These are phyloP conservation scores for Globisporangium perplexum DNA, from an alignment of 352 stramenopile species.

Conservation along the genomic window DNA sequence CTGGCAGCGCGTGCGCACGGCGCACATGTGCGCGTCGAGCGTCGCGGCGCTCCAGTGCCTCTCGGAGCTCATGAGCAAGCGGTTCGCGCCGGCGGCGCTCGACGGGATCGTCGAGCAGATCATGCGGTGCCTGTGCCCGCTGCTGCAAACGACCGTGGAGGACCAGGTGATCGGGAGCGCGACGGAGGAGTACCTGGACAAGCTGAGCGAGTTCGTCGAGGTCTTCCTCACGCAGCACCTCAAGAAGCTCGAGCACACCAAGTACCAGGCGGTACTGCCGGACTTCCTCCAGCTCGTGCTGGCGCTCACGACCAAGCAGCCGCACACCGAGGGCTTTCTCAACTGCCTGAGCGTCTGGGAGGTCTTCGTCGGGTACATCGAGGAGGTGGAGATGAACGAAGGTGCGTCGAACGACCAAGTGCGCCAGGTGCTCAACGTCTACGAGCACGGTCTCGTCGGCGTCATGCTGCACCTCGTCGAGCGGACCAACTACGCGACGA, in stretches of 20 bases:
- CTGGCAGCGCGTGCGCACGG: conserved; percentile 22
- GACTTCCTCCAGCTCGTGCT: conserved; percentile 57
- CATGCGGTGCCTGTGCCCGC: conserved; percentile 42
- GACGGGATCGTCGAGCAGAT: conserved; percentile 50
- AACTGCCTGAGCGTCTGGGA: conserved; percentile 82
- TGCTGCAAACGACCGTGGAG: conserved; percentile 57
- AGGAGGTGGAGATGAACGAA: conserved; percentile 72
- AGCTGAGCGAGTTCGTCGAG: conserved; percentile 72
- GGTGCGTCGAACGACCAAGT: conserved; percentile 44
- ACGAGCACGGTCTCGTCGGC: conserved; percentile 60
- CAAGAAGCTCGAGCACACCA: conserved; percentile 56
- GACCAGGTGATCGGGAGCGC: conserved; percentile 40
- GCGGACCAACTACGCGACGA: conserved; percentile 57
- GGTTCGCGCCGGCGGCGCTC: conserved; percentile 32
- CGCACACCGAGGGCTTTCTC: conserved; percentile 64
- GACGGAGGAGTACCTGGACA: conserved; percentile 64
- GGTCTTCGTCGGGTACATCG: conserved; percentile 77
- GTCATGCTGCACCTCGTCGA: conserved; percentile 82
- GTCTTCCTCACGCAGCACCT: conserved; percentile 70
- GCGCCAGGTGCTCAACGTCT: conserved; percentile 43
- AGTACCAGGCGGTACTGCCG: conserved; percentile 38
- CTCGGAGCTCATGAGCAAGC: conserved; percentile 61
- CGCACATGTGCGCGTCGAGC: conserved; percentile 39
- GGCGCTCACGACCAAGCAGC: conserved; percentile 60
- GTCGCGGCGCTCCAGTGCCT: conserved; percentile 51